phyloP scores from a whole-genome alignment of 306 rosid genomes.

The Alnus glutinosa region DNA sequence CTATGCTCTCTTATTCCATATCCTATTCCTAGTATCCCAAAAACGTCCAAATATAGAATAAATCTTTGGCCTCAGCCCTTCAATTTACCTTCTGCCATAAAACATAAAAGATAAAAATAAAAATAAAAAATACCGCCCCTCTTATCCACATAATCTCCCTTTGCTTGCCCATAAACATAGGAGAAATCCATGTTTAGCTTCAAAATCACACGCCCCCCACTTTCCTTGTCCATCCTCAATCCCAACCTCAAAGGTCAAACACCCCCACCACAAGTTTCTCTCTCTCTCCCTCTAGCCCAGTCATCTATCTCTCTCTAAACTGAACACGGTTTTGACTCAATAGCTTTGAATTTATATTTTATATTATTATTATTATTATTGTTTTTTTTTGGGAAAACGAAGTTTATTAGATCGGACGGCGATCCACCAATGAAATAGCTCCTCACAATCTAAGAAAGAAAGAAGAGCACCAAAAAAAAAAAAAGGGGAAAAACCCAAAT shows the following conservation, averaged over 20 bases:
- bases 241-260: constrained; percentile 62
- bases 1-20: background rate
- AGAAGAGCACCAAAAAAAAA: constrained; percentile 15
- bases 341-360: background rate
- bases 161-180: constrained; percentile 38
- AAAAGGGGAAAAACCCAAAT: constrained; percentile 7
- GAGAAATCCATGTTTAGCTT: constrained; percentile 41
- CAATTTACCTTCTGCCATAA: background rate
- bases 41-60: background rate
- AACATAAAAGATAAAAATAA: background rate
- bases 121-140: constrained; percentile 27
- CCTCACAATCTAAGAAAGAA: constrained; percentile 31
- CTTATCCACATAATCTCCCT: constrained; percentile 39
- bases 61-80: background rate
- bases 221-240: background rate
- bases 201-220: constrained; percentile 14
- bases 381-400: constrained; percentile 39
- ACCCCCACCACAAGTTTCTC: constrained; percentile 34
- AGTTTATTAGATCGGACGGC: constrained; percentile 53
- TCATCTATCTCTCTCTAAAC: constrained; percentile 35
- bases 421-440: constrained; percentile 43
- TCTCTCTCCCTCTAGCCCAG: constrained; percentile 27
- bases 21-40: background rate
- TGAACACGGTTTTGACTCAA: constrained; percentile 62
- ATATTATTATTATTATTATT: background rate